phyloP scores from a whole-genome alignment of 1,284 basidiomycete genomes.

The Ustilago nuda region DNA sequence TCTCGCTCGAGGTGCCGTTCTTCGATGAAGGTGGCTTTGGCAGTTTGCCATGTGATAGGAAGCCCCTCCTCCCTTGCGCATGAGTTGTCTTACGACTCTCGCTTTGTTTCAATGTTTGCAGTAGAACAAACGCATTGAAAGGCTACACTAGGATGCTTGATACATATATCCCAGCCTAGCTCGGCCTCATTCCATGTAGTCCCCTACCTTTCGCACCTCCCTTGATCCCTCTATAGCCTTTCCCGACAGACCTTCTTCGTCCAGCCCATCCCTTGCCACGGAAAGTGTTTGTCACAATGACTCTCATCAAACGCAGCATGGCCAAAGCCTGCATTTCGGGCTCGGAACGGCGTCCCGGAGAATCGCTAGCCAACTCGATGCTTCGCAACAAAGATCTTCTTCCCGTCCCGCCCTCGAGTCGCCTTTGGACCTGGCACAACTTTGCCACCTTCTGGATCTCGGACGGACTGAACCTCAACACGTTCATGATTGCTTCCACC shows the following conservation, averaged over 20 bases:
- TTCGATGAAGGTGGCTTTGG: not conserved
- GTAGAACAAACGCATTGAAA: too few species aligned
- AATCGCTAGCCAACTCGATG: slow-evolving; percentile 39
- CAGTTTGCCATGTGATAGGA: slow-evolving; percentile 7
- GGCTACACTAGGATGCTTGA: not conserved
- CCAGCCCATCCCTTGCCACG: not conserved
- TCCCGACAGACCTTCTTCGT: not conserved
- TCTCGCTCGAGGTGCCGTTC: slow-evolving; percentile 33
- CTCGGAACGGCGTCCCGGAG: slow-evolving; percentile 41
- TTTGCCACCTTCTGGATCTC: slow-evolving; percentile 64
- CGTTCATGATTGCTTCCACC: slow-evolving; percentile 51
- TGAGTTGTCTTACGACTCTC: not conserved
- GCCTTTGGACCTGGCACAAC: slow-evolving; percentile 54
- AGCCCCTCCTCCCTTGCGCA: not conserved
- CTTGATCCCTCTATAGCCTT: not conserved
- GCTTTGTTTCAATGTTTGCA: too few species aligned
- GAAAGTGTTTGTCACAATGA: slow-evolving; percentile 9
- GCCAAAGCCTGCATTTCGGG: slow-evolving; percentile 39
- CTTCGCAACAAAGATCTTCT: slow-evolving; percentile 57
- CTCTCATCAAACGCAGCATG: slow-evolving; percentile 34
- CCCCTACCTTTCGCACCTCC: not conserved
- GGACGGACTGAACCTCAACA: slow-evolving; percentile 63
- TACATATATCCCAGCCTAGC: not conserved
- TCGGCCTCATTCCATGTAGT: not conserved
- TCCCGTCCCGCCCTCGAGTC: slow-evolving; percentile 53